These are phyloP conservation scores for Malbranchea cinnamomea DNA, from an alignment of 2,329 filamentous ascomycete genomes.

Conservation along the genomic window DNA sequence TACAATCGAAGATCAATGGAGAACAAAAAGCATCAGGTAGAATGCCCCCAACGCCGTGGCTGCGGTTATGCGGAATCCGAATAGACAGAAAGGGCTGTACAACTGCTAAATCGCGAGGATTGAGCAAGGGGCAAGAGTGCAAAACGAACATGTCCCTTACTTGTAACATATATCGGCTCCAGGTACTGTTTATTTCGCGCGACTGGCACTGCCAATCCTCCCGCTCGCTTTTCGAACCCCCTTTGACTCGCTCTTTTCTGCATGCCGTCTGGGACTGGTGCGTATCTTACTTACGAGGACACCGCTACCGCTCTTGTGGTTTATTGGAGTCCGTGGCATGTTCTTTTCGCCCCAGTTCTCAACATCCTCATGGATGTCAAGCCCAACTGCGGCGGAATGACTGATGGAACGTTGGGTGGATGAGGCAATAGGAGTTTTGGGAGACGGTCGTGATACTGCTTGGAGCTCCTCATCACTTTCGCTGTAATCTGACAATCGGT, in stretches of 20 bases:
- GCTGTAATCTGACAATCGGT: conserved; percentile 35
- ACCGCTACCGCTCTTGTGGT: conserved; percentile 37
- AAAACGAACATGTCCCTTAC: background rate
- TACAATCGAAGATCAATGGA: background rate
- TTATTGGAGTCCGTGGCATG: conserved; percentile 38
- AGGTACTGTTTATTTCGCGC: conserved; percentile 12
- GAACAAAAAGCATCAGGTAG: background rate
- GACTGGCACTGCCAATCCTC: conserved; percentile 29
- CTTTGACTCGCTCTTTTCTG: conserved; percentile 24
- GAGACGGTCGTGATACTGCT: conserved; percentile 48
- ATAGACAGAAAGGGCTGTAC: conserved; percentile 1
- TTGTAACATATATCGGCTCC: background rate
- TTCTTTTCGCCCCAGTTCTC: conserved; percentile 45
- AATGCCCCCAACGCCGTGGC: background rate
- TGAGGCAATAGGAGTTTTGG: conserved; percentile 52
- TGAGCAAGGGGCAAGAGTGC: background rate
- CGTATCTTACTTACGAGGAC: conserved; percentile 49
- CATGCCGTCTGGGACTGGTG: conserved; percentile 32
- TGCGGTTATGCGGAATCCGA: background rate
- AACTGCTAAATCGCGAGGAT: conserved; percentile 1
- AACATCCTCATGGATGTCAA: conserved; percentile 49
- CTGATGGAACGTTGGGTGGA: conserved; percentile 53
- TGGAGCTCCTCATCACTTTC: conserved; percentile 77
- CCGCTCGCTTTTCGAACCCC: conserved; percentile 33
- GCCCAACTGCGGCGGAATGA: conserved; percentile 57